phyloP scores from a whole-genome alignment of 768 basidiomycete genomes.

The Baorangia bicolor region DNA sequence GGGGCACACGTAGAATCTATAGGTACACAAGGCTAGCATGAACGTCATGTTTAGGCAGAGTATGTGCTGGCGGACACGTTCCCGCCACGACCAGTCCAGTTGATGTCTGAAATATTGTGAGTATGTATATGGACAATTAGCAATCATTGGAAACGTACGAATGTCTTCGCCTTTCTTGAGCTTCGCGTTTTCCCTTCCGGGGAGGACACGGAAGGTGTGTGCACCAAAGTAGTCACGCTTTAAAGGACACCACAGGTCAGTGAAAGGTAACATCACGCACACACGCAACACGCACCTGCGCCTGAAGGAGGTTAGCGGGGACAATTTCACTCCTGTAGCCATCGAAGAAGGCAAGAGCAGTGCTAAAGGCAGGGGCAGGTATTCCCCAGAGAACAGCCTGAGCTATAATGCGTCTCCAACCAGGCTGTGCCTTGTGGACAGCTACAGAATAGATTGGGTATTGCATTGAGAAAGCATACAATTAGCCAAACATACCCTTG shows the following conservation, averaged over 20 bases:
- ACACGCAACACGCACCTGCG: slow-evolving; percentile 53
- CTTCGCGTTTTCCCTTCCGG: slow-evolving; percentile 85
- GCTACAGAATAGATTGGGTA: slow-evolving; percentile 42
- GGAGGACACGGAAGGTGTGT: slow-evolving; percentile 93
- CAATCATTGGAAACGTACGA: slow-evolving; percentile 53
- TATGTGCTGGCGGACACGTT: slow-evolving; percentile 91
- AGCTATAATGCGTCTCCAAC: slow-evolving; percentile 96
- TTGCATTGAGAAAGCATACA: background rate
- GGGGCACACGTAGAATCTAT: slow-evolving; percentile 17
- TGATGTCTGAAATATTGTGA: slow-evolving; percentile 63
- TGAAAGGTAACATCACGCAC: background rate
- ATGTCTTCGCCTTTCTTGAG: slow-evolving; percentile 84
- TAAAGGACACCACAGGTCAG: slow-evolving; percentile 6
- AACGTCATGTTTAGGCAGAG: slow-evolving; percentile 47
- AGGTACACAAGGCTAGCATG: slow-evolving; percentile 3
- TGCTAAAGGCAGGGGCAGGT: slow-evolving; percentile 96
- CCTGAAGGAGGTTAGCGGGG: slow-evolving; percentile 94
- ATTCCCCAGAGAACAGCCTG: slow-evolving; percentile 98
- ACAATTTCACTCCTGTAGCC: slow-evolving; percentile 95
- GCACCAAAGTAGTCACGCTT: slow-evolving; percentile 99
- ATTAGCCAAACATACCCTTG: slow-evolving; percentile 52
- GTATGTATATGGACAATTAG: background rate
- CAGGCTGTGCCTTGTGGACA: slow-evolving; percentile 91
- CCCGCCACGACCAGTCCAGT: slow-evolving; percentile 98
- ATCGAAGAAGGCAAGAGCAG: slow-evolving; percentile 97